These are phyloP conservation scores for Amphibolis antarctica DNA, from an alignment of 106 monocot species.

Conservation along the genomic window DNA sequence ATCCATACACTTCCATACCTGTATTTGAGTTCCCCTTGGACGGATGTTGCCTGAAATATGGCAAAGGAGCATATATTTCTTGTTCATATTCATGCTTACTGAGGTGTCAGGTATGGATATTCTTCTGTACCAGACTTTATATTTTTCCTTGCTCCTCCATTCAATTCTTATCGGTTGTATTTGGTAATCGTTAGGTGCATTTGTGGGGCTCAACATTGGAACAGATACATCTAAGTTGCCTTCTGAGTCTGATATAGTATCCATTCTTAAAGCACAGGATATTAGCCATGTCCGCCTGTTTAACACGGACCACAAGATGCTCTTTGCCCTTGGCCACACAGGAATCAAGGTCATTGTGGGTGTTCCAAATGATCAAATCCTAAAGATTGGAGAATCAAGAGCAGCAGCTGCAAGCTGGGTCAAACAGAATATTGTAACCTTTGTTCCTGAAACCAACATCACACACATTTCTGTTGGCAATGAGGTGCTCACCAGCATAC, in stretches of 20 bases:
- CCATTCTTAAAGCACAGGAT: slow-evolving; percentile 48
- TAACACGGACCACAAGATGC: slow-evolving; percentile 62
- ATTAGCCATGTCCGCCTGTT: slow-evolving; percentile 66
- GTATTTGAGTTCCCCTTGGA: background rate
- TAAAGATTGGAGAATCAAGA: slow-evolving; percentile 48
- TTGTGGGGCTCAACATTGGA: slow-evolving; percentile 66
- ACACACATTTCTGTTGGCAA: slow-evolving; percentile 74
- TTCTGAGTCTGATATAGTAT: slow-evolving; percentile 46
- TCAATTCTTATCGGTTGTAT: background rate
- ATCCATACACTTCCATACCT: background rate
- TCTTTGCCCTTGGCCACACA: slow-evolving; percentile 68
- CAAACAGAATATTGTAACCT: slow-evolving; percentile 60
- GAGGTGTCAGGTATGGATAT: slow-evolving; percentile 2
- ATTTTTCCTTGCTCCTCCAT: background rate
- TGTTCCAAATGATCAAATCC: slow-evolving; percentile 65
- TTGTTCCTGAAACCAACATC: slow-evolving; percentile 75
- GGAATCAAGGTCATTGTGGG: slow-evolving; percentile 81
- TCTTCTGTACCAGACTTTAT: background rate
- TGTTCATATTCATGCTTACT: slow-evolving; percentile 2
- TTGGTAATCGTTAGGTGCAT: slow-evolving; percentile 37
- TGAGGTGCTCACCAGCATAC: slow-evolving; percentile 66
- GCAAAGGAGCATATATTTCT: background rate
- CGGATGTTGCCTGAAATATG: slow-evolving; percentile 5
- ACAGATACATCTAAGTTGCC: slow-evolving; percentile 45
- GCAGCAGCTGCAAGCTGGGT: slow-evolving; percentile 66